Evolutionary conservation across 2,329 filamentous ascomycete species (phyloP).

Genomic region (Ophiostoma sp.): DNA sequence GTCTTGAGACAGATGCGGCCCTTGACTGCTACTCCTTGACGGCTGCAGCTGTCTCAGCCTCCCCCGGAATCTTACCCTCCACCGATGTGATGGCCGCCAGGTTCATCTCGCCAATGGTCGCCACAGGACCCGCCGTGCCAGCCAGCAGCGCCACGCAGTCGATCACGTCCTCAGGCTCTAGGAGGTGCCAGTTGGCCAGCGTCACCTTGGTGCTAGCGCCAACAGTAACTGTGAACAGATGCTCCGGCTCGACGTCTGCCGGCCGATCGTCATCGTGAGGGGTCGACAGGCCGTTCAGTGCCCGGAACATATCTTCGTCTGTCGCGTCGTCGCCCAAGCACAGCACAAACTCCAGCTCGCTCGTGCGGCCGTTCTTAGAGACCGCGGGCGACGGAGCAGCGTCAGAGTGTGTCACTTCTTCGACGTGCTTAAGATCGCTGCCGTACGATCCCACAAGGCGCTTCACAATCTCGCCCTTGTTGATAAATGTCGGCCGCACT

Average conservation of each 20-base stretch:
- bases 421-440: slow-evolving; percentile 33
- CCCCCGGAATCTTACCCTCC: slow-evolving; percentile 47
- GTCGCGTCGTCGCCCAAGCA: slow-evolving; percentile 95
- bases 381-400: neutral
- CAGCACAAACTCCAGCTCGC: slow-evolving; percentile 75
- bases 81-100: slow-evolving; percentile 50
- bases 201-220: slow-evolving; percentile 90
- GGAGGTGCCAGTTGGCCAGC: slow-evolving; percentile 79
- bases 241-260: slow-evolving; percentile 53
- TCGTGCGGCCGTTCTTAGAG: slow-evolving; percentile 37
- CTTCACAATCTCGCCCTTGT: slow-evolving; percentile 94
- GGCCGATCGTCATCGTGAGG: slow-evolving; percentile 35
- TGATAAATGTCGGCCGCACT: slow-evolving; percentile 93
- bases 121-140: slow-evolving; percentile 36
- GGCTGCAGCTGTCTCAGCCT: slow-evolving; percentile 2
- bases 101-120: slow-evolving; percentile 49
- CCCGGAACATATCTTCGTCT: slow-evolving; percentile 94
- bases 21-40: slow-evolving; percentile 8
- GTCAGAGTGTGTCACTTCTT: neutral
- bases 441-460: slow-evolving; percentile 72
- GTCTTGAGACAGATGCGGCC: neutral
- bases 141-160: slow-evolving; percentile 56
- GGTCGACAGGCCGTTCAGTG: slow-evolving; percentile 56
- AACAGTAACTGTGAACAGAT: slow-evolving; percentile 86
- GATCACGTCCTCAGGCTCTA: slow-evolving; percentile 85